These are phyloP conservation scores for Zizania latifolia DNA, from an alignment of 176 grass and related monocot species.

Conservation along the genomic window DNA sequence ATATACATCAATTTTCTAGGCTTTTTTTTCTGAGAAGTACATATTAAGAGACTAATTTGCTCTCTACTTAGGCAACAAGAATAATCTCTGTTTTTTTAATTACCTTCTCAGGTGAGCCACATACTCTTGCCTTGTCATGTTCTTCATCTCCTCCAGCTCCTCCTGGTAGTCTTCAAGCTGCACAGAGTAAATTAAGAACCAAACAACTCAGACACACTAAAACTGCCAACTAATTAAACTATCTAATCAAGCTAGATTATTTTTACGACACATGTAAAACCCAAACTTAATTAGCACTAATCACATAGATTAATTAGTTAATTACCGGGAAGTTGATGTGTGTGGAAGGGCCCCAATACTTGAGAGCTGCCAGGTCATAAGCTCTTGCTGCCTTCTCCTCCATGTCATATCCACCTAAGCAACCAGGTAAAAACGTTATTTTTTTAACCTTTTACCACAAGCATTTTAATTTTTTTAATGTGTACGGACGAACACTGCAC, in stretches of 20 bases:
- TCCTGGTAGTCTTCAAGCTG: slow-evolving; percentile 93
- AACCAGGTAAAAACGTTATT: neutral
- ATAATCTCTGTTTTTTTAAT: neutral
- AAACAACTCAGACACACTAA: too few species aligned
- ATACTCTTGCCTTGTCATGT: slow-evolving; percentile 98
- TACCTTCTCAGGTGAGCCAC: slow-evolving; percentile 97
- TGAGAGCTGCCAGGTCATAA: slow-evolving; percentile 95
- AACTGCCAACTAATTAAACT: too few species aligned
- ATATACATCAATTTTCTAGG: neutral
- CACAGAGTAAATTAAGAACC: too few species aligned
- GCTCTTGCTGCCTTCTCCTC: slow-evolving; percentile 98
- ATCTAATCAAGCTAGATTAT: too few species aligned
- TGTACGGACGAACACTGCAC: neutral
- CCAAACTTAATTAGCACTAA: neutral
- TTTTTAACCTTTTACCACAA: slow-evolving; percentile 11
- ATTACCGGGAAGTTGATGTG: slow-evolving; percentile 98
- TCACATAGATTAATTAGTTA: neutral
- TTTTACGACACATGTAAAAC: too few species aligned
- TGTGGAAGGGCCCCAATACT: slow-evolving; percentile 97
- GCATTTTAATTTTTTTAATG: slow-evolving; percentile 1
- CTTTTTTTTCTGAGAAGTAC: neutral
- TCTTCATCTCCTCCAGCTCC: slow-evolving; percentile 95
- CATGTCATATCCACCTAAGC: slow-evolving; percentile 93
- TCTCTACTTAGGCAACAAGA: neutral
- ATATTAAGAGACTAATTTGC: neutral